Base-by-base conservation (phyloP, 2,329 filamentous ascomycete species). In the Pseudocercospora fuligena region DNA sequence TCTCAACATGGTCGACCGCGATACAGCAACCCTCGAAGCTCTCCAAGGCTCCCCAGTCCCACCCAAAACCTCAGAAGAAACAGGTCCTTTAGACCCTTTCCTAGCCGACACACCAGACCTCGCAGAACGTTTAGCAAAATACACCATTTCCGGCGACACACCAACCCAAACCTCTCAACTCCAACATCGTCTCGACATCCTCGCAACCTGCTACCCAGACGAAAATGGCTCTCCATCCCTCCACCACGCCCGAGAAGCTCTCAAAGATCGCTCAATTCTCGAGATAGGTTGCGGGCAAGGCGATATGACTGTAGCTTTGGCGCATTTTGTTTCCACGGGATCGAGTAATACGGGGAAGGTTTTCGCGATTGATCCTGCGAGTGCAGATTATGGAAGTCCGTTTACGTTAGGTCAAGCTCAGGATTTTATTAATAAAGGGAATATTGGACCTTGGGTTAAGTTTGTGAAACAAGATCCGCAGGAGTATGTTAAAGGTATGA, bases 261-360 rank as follows among this genome's bases (percentile, higher is more conserved):
- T 66, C n/a, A 19, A 58, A 11, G 81, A 82, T 66, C 78, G 79
- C 29, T 80, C 78, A 2, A 74, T 88, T 6, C 80, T 89, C 1
- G 87, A 89, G 73, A 74, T 89, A 43, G 87, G 86, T 59, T 88
- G 87, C 74, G 87, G 87, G 0, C 87, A 89, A 70, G 87, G 87
- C 1, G 85, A 86, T 66, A 84, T 82, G 70, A 88, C 87, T 1
- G 79, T 82, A 11, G 83, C 83, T 2, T 81, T 89, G 19, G 87
- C 86, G 54, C 49, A 68, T 23, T 60, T 65, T 73, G 80, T 70
- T 80, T 76, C 21, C 80, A 85, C 1, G 82, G 83, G 2, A 72
- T 79, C 12, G 31, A 75, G 0, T 84, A 85, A 0, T 77, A 19
- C 61, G 3, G 60, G 63, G 9, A 61, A 61, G 11, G 49, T 69